Base-by-base conservation (phyloP, 2,329 filamentous ascomycete species). In the Aspergillus eucalypticola region DNA sequence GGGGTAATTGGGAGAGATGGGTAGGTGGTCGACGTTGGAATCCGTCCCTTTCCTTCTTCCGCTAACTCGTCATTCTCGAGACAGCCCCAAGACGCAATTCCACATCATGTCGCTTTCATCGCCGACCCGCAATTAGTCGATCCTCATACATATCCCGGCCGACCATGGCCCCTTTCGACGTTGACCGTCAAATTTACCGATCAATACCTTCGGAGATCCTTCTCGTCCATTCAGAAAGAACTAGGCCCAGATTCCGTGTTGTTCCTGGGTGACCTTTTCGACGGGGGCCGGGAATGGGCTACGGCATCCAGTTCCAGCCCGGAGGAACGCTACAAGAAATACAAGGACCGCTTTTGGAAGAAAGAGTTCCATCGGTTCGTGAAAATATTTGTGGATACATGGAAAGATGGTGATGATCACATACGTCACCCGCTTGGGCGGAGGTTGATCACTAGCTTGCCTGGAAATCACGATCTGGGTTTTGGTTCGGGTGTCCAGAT, bases 281-380 rank as follows among this genome's bases (percentile, higher is more conserved):
- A 99, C 72, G 95, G 95, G 3, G 95, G 95, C 8, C 86, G 95
- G 66, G 95, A 99, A 80, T 99, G 95, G 95, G 90, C 88, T 66
- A 94, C 93, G 11, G 79, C 76, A 2, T 82, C 82, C 23, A 88
- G 85, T 60, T 69, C 68, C 15, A 84, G 81, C 55, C 82, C 91
- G 0, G 86, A 90, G 69, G 81, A 83, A 63, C 91, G 88, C 81
- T 90, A 88, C 69, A 87, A 84, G 66, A 85, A 86, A 63, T 97
- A 96, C 71, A 90, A 88, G 39, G 85, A 95, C 65, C 81, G 84
- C 19, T 97, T 90, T 71, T 99, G 95, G 95, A 78, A 94, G 70
- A 81, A 85, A 48, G 95, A 99, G 75, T 98, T 96, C 69, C 81
- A 83, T 61, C 87, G 95, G 8, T 99, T 98, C 71, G 86, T 87